Base-by-base conservation (phyloP, 495 filamentous ascomycete genomes). In the Trichoderma virens region DNA sequence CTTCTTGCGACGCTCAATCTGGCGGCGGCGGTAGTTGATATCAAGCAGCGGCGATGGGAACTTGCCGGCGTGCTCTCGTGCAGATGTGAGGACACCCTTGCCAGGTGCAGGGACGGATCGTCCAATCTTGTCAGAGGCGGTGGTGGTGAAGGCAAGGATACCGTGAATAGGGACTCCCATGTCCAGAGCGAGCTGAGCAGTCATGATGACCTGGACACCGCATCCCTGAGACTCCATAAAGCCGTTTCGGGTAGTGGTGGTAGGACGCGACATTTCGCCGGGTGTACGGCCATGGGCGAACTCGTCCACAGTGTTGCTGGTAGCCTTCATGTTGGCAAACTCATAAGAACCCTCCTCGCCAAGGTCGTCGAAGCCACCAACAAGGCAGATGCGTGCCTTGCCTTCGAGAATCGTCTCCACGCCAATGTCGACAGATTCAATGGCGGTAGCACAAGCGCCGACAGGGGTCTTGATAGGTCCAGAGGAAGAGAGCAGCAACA, bases 141-240 rank as follows among this genome's bases (percentile, higher is more conserved):
- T 99, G 28, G 92, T 90, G 25, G 94, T 97, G 69, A 96, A 82
- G 43, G 90, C 95, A 70, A 99, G 82, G 68, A 99, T 85, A 77
- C 95, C 94, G 72, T 98, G 90, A 71, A 98, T 98, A 2, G 94
- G 94, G 5, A 99, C 91, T 75, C 94, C 94, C 94, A 99, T 99
- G 68, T 98, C 94, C 30, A 99, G 78, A 32, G 94, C 94, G 63
- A 99, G 86, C 80, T 89, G 90, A 34, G 94, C 94, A 66, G 86
- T 95, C 95, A 98, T 98, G 75, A 99, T 95, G 65, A 99, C 84
- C 75, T 99, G 94, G 76, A 99, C 87, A 86, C 95, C 94, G 70
- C 90, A 96, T 67, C 94, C 94, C 80, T 98, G 95, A 1, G 94
- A 97, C 80, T 99, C 94, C 95, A 99, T 98, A 82, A 99, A 99